Conservation (phyloP, 805 yeast genomes). For the Lipomyces spencermartinsiae region DNA sequence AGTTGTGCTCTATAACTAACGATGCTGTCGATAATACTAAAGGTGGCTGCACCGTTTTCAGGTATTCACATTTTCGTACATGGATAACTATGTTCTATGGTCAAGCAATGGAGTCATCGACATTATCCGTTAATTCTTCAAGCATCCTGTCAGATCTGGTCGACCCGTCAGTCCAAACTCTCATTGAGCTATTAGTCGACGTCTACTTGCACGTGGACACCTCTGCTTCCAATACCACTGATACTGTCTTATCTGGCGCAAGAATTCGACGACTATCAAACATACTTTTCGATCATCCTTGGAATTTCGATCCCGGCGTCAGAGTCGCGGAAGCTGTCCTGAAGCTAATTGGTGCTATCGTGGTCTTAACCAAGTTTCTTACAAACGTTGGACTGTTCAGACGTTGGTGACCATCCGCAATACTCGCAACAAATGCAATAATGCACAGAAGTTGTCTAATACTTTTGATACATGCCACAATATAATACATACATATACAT, state of each 20-base stretch:
- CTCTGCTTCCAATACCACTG: neutral
- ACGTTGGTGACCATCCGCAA: neutral
- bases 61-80: neutral
- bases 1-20: too few species aligned
- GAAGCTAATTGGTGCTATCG: conserved; percentile 18
- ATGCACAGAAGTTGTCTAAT: neutral
- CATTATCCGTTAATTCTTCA: neutral
- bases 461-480: neutral
- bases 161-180: conserved; percentile 3
- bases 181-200: neutral
- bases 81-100: neutral
- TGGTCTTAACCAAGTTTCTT: conserved; percentile 17
- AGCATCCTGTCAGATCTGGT: neutral
- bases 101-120: neutral
- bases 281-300: neutral
- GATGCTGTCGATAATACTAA: too few species aligned
- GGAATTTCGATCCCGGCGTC: conserved; percentile 1
- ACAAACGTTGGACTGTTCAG: conserved; percentile 19
- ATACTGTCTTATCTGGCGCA: neutral
- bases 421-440: neutral
- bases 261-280: neutral
- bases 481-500: neutral
- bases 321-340: conserved; percentile 18
- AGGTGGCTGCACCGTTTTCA: neutral
- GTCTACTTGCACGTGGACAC: neutral